Evolutionary conservation across 768 basidiomycete species (phyloP), one percentile per base, ranked within the genome.

Genomic region (Agaricus bisporus): DNA sequence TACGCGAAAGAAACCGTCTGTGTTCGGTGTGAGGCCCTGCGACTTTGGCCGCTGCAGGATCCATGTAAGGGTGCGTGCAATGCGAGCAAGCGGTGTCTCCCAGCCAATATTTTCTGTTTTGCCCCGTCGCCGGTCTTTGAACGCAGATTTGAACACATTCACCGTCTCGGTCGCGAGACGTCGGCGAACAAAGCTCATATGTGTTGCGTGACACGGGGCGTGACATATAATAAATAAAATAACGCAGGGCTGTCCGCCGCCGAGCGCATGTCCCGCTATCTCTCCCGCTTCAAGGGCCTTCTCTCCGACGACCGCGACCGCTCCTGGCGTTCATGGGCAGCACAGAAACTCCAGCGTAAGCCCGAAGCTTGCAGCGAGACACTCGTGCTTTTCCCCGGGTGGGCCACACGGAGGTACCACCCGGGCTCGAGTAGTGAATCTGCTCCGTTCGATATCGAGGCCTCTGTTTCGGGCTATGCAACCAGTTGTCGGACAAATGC

Each of bases 51-150:
- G 91, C 64, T 97, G 95, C 14, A 98, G 79, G 18, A 98, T 72
- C 79, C 88, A 97, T 0, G 93, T 86, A 8, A 98, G 70, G 0
- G 90, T 88, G 68, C 97, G 98, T 12, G 90, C 92, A 11, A 89
- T 62, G 7, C 83, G 78, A 5, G 88, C 79, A 39, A 86, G 82
- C 0, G 81, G 82, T 2, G 81, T 71, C 59, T 95, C 91, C 48
- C 68, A 74, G 0, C 78, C 77, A n/a, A 76, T 1, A 69, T 11
- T 86, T 87, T 44, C 83, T 36, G 76, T 36, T 79, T 70, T 62
- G 81, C 86, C 9, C 58, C 39, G 29, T 45, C 49, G 25, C 51
- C 46, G 18, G 17, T 42, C 42, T 20, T 28, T 15, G 15, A 42
- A 22, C 12, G n/a, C 32, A 17, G 41, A 35, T 28, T 36, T 51